Base-by-base conservation (phyloP, 2,329 filamentous ascomycete species). In the Pseudovirgaria hyperparasitica region DNA sequence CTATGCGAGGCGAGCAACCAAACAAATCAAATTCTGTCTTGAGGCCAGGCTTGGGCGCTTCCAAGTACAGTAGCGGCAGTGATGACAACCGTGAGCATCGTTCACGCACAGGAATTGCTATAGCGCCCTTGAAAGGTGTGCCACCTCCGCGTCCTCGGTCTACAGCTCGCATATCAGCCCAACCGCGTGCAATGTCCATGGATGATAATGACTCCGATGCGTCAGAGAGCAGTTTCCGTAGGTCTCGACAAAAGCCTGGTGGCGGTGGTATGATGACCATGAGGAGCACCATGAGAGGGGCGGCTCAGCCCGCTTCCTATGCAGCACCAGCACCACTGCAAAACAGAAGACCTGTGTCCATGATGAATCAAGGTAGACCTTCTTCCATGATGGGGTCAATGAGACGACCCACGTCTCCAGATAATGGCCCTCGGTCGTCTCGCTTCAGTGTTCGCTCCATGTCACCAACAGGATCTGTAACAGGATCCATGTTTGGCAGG, bases 141-240 rank as follows among this genome's bases (percentile, higher is more conserved):
- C n/a, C n/a, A n/a, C n/a, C n/a, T n/a, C n/a, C n/a, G n/a, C n/a
- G n/a, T n/a, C n/a, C n/a, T n/a, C n/a, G n/a, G n/a, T n/a, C n/a
- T n/a, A n/a, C n/a, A n/a, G n/a, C n/a, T n/a, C n/a, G n/a, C n/a
- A n/a, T n/a, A n/a, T n/a, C n/a, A n/a, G n/a, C n/a, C n/a, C n/a
- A n/a, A n/a, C n/a, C n/a, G n/a, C n/a, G n/a, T n/a, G n/a, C n/a
- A n/a, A n/a, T n/a, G n/a, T 42, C 41, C 10, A 47, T 45, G 2
- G 48, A 51, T 21, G 46, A 53, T n/a, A 50, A 57, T 25, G 59
- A 62, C 29, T 56, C 52, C 10, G 53, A 53, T 33, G 59, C 59
- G 19, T 65, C 62, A 4, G 60, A 54, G 13, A 92, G 81, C 54
- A 92, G 82, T 48, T 93, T 93, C 58, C 78, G 71, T 44, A 76